Evolutionary conservation across 2,329 filamentous ascomycete species (phyloP), one percentile per base, ranked within the genome.

Genomic region (Metarhizium sp.): DNA sequence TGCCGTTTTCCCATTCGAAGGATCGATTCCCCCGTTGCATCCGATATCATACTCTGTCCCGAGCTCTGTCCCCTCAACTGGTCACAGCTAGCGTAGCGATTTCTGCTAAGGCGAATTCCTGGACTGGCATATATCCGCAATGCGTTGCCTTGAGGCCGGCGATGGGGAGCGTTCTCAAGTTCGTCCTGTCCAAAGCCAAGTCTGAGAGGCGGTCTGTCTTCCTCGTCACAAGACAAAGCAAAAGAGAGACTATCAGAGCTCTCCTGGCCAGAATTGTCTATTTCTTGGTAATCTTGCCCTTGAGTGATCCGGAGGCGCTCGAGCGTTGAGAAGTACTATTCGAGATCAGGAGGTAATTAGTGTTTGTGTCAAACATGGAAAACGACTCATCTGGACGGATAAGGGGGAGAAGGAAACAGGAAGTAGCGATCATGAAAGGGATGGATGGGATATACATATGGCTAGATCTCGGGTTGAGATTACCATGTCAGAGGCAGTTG

Each of bases 291-390:
- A 71, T 71, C 66, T 30, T 63, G 59, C 46, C 62, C 61, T 62
- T 84, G 82, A 52, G 79, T 80, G 66, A 90, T 82, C 62, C 82
- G 81, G 57, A 88, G 76, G 56, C 86, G 80, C 70, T 90, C 87
- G 59, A 87, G 76, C 7, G 82, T 85, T 36, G 86, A 88, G 72
- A 90, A 89, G 72, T 87, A 89, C 81, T 90, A 67, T 45, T 53
- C 54, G 43, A 11, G 14, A 29, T 8, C 45, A 29, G 57, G 25
- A 52, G 42, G 52, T 16, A 47, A 38, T 54, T 34, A 50, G 51
- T 40, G 16, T 18, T 3, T 11, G n/a, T 38, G 43, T 11, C 11
- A 43, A 48, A 47, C 6, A 43, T 7, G 29, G 43, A 18, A 36
- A 25, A 46, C 42, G 16, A 13, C 7, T 7, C 13, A 45, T 25